Conservation (phyloP, 768 basidiomycete genomes). For the Mrakia gelida region DNA sequence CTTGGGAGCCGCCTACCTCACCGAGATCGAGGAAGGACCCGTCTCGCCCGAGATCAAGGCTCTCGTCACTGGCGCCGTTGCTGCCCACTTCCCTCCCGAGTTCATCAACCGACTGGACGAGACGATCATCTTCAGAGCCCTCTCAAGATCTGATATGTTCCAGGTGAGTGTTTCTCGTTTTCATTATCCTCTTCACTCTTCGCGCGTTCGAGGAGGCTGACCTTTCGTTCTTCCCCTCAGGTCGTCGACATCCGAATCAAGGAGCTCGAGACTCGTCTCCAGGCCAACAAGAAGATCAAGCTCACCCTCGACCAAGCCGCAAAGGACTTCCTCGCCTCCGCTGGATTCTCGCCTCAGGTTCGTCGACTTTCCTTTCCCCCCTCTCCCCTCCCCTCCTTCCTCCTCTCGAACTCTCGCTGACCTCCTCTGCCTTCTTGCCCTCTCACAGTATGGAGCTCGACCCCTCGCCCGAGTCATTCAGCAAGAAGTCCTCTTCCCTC, state of each 20-base stretch:
- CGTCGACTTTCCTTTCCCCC: not conserved
- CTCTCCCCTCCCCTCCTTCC: not conserved
- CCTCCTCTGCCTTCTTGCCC: not conserved
- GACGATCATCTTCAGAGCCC: constrained; percentile 59
- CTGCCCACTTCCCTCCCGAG: constrained; percentile 47
- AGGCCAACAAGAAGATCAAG: constrained; percentile 68
- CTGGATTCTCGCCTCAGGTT: constrained; percentile 42
- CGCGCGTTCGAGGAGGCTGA: not conserved
- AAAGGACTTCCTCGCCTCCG: constrained; percentile 51
- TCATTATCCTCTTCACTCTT: not conserved
- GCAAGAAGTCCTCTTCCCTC: constrained; percentile 83
- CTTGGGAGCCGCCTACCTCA: constrained; percentile 46
- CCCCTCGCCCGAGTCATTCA: constrained; percentile 90
- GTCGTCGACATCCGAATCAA: constrained; percentile 84
- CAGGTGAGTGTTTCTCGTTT: constrained; percentile 41
- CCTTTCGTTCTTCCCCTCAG: not conserved
- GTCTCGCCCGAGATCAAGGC: constrained; percentile 40
- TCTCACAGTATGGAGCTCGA: constrained; percentile 78
- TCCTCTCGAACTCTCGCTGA: constrained; percentile 21
- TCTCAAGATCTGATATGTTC: constrained; percentile 70
- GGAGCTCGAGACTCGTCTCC: constrained; percentile 78
- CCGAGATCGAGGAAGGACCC: constrained; percentile 46
- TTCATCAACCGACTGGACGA: constrained; percentile 47
- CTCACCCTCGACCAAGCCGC: constrained; percentile 71
- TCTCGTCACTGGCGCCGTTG: constrained; percentile 46